A percentile compares a stretch with the other conserved stretches of the same genome.
phyloP scores from a whole-genome alignment of 2,329 filamentous ascomycete genomes.

The Pseudogymnoascus verrucosus region DNA sequence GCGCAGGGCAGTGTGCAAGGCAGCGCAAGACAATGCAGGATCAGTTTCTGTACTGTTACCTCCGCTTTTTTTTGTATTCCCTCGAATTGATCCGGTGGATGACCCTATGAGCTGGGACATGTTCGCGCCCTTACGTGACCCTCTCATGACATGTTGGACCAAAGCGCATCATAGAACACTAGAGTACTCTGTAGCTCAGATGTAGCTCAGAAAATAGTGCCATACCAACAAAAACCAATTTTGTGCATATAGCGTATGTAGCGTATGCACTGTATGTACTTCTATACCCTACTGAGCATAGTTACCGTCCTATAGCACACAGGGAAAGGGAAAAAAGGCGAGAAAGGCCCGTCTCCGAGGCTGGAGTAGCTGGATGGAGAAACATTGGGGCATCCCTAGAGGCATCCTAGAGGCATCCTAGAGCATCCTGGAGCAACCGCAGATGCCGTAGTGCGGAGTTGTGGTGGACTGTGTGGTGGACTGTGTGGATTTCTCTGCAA shows the following conservation, averaged over 20 bases:
- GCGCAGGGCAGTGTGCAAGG: neutral
- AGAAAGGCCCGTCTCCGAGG: slow-evolving; percentile 7
- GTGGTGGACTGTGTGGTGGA: neutral
- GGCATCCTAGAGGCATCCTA: neutral
- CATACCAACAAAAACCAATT: neutral
- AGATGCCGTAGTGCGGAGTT: neutral
- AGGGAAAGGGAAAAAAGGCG: neutral
- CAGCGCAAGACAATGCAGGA: neutral
- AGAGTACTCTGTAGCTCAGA: neutral
- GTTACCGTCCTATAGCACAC: neutral
- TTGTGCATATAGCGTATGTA: neutral
- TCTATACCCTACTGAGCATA: neutral
- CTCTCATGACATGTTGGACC: slow-evolving; percentile 4
- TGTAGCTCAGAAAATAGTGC: neutral
- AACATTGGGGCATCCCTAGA: neutral
- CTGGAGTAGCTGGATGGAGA: slow-evolving; percentile 3
- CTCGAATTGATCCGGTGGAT: slow-evolving; percentile 4
- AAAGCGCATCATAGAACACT: slow-evolving; percentile 1
- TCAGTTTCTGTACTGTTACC: neutral
- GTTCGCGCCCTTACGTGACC: neutral
- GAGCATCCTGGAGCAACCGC: neutral
- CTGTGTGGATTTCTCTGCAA: neutral
- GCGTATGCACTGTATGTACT: neutral
- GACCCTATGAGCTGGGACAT: neutral
- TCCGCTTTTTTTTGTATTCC: slow-evolving; percentile 6